A percentile compares a stretch with the other conserved stretches of the same genome.
phyloP scores from a whole-genome alignment of 805 yeast genomes.

The Yarrowia osloensis region DNA sequence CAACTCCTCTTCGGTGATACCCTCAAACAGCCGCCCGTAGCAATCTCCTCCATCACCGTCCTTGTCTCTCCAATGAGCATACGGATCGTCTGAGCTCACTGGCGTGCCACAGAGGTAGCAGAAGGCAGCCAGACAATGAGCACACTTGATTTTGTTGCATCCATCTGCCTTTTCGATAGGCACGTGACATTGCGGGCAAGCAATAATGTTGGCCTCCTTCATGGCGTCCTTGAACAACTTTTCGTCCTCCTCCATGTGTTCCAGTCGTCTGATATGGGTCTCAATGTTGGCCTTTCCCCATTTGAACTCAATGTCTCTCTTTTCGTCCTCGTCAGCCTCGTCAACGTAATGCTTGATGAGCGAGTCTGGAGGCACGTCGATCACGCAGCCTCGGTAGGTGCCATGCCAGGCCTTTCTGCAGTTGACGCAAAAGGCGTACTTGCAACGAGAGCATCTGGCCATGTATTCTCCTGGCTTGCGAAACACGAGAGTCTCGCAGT shows the following conservation, averaged over 20 bases:
- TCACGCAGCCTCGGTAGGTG: background rate
- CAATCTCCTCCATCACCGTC: background rate
- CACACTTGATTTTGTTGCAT: slow-evolving; percentile 24
- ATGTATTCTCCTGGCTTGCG: slow-evolving; percentile 13
- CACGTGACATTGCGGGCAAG: background rate
- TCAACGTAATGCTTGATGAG: background rate
- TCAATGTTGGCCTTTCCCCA: slow-evolving; percentile 21
- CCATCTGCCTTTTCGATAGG: slow-evolving; percentile 3
- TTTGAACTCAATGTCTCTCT: background rate
- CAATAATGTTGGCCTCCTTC: background rate
- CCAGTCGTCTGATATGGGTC: background rate
- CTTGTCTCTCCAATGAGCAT: slow-evolving; percentile 3
- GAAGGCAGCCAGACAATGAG: background rate
- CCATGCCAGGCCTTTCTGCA: slow-evolving; percentile 29
- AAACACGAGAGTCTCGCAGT: slow-evolving; percentile 8
- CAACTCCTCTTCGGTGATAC: slow-evolving; percentile 16
- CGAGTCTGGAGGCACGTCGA: background rate
- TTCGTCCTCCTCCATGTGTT: background rate
- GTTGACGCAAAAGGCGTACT: slow-evolving; percentile 24
- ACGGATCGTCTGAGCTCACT: background rate
- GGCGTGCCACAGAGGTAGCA: background rate
- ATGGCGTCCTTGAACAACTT: background rate
- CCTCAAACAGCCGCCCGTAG: background rate
- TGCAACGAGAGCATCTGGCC: slow-evolving; percentile 5
- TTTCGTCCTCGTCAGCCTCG: slow-evolving; percentile 11